phyloP scores from a whole-genome alignment of 352 stramenopile genomes.

The Pythium rishiriense region DNA sequence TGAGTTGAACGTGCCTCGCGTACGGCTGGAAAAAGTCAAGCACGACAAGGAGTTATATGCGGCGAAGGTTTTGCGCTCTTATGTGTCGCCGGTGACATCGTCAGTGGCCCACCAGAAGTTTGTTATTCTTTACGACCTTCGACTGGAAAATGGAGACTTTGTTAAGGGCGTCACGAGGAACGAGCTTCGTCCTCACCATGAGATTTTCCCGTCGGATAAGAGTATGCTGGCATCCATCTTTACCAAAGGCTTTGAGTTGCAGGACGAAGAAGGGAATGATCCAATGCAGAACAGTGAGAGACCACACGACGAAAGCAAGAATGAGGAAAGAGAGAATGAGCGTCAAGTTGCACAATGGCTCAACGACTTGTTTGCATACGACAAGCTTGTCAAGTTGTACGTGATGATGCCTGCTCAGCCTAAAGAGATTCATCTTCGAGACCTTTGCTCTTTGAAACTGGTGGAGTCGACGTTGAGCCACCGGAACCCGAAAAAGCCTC shows the following conservation, averaged over 20 bases:
- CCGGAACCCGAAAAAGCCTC: conserved; percentile 35
- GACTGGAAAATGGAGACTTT: conserved; percentile 42
- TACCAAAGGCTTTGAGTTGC: conserved; percentile 22
- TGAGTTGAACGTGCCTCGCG: conserved; percentile 33
- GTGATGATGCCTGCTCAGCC: conserved; percentile 37
- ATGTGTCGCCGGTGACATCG: conserved; percentile 8
- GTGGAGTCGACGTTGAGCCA: conserved; percentile 36
- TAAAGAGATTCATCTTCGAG: conserved; percentile 38
- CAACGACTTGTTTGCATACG: conserved; percentile 40
- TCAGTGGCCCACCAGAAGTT: conserved; percentile 6
- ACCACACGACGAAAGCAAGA: too few relatives aligned
- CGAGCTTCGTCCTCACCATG: conserved; percentile 38
- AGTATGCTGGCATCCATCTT: conserved; percentile 45
- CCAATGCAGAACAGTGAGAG: too few relatives aligned
- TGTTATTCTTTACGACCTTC: conserved; percentile 38
- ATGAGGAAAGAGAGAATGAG: conserved; percentile 12
- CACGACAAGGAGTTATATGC: conserved; percentile 33
- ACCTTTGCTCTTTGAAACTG: conserved; percentile 42
- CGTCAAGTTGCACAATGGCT: conserved; percentile 26
- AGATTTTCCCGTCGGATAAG: conserved; percentile 44
- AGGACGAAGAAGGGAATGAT: conserved; percentile 20
- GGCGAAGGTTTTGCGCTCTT: conserved; percentile 31
- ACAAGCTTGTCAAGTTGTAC: conserved; percentile 56
- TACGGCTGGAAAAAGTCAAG: conserved; percentile 32
- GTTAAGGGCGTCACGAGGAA: conserved; percentile 34